Conservation (phyloP, 805 yeast species). For the Hanseniaspora guilliermondii region DNA sequence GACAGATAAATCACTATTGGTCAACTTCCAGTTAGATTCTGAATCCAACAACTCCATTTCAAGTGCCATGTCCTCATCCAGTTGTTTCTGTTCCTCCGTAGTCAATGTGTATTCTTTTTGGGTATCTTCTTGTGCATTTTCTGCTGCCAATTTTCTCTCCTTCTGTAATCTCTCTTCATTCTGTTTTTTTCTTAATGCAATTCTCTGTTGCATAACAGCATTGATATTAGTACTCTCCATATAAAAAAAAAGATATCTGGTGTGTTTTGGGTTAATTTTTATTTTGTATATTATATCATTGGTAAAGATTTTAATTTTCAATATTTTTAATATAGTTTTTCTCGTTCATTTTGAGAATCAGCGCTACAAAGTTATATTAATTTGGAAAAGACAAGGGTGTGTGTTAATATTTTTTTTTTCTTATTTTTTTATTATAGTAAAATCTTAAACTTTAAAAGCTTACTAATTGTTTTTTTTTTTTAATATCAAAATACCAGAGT, state of each 20-base stretch:
- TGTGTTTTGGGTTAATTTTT: not conserved
- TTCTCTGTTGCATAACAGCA: conserved; percentile 10
- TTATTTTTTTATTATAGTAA: not conserved
- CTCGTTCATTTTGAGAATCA: not conserved
- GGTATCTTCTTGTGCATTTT: not conserved
- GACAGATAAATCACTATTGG: not conserved
- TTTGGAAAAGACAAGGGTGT: not conserved
- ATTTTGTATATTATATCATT: not conserved
- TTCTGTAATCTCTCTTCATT: not conserved
- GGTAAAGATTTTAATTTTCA: too few relatives aligned
- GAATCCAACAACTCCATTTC: not conserved
- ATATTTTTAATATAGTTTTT: not conserved
- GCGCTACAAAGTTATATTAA: not conserved
- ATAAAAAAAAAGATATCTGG: not conserved
- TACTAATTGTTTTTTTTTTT: not conserved
- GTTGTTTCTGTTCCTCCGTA: not conserved
- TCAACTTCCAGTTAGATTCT: not conserved
- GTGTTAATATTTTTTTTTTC: not conserved
- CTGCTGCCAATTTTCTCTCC: not conserved
- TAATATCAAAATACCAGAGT: too few relatives aligned
- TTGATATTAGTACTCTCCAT: conserved; percentile 13
- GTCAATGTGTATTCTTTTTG: not conserved
- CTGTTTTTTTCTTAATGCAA: conserved; percentile 10
- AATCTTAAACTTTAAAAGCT: not conserved
- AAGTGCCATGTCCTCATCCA: not conserved